Evolutionary conservation across 163 green algal species (phyloP).

Genomic region (Scenedesmus sp.): DNA sequence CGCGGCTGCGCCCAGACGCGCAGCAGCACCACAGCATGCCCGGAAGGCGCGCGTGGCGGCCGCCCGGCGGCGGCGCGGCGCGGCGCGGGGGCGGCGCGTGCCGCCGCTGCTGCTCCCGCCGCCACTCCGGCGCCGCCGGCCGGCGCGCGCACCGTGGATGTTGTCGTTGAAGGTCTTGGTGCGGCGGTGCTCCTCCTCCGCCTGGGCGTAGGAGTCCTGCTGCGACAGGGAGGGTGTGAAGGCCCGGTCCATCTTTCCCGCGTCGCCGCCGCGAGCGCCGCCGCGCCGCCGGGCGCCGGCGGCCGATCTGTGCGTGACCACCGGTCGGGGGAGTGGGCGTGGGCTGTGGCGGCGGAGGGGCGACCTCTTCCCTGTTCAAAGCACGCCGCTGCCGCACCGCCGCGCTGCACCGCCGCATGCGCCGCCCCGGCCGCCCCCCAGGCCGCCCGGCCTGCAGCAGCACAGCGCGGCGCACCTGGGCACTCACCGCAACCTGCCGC

Average conservation of each 20-base stretch:
- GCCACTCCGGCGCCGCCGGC: not conserved
- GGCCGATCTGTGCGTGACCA: not conserved
- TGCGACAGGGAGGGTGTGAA: not conserved
- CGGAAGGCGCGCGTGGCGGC: not conserved
- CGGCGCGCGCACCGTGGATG: slow-evolving; percentile 18
- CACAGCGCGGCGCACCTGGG: too few relatives aligned
- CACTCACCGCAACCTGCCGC: too few relatives aligned
- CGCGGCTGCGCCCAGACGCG: not conserved
- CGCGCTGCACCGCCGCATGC: too few relatives aligned
- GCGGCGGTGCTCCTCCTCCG: slow-evolving; percentile 7
- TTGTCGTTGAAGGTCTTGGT: slow-evolving; percentile 43
- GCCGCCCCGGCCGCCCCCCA: too few relatives aligned
- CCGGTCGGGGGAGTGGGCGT: not conserved
- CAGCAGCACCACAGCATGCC: not conserved
- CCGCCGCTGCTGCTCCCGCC: not conserved
- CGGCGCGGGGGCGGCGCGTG: too few relatives aligned
- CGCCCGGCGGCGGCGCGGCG: too few relatives aligned
- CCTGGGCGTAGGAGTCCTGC: not conserved
- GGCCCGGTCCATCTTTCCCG: not conserved
- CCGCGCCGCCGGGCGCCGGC: too few relatives aligned
- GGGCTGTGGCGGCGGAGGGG: not conserved
- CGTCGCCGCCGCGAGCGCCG: too few relatives aligned
- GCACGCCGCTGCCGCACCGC: too few relatives aligned
- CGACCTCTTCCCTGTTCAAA: not conserved
- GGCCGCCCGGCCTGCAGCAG: too few relatives aligned